Evolutionary conservation across 306 rosid species (phyloP), one percentile per base, ranked within the genome.

Genomic region (Gastrolobium villosum): DNA sequence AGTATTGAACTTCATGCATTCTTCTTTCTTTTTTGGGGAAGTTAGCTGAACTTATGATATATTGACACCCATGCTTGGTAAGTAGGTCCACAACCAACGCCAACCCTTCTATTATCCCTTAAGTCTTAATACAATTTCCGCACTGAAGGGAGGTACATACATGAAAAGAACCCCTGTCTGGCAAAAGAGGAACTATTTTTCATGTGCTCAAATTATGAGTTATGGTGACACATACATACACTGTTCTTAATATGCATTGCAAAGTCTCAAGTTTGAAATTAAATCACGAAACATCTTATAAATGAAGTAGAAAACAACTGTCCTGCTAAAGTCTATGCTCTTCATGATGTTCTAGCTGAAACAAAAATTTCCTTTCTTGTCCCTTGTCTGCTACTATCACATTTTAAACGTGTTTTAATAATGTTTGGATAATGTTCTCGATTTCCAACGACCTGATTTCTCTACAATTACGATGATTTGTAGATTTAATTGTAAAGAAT

Each of bases 161-260:
- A 30, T 10, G 34, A 15, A 55, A 75, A 52, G 34, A n/a, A 62
- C 37, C n/a, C 37, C 0, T 70, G 65, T 74, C 79, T 49, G 20
- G 52, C 7, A 31, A 70, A 76, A 79, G 53, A 62, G 75, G 64
- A 46, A 75, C 84, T 64, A 10, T 31, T 72, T 52, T 20, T 30
- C 54, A 52, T 41, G 87, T 74, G 84, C 64, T 79, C 15, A 63
- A 67, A 70, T 60, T 43, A 66, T 66, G 72, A 49, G 78, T 34
- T 65, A 73, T 78, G 45, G 62, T 65, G 63, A 53, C 70, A 76
- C 5, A 43, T 15, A 20, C 9, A 34, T 15, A 20, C 9, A 34
- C 34, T 6, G 26, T 32, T 10, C 14, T 32, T 35, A 26, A 7
- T 11, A 41, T 61, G 50, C 41, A 41, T 63, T 28, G 44, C 37